Conservation (phyloP, 768 basidiomycete species). For the Collybia nuda region DNA sequence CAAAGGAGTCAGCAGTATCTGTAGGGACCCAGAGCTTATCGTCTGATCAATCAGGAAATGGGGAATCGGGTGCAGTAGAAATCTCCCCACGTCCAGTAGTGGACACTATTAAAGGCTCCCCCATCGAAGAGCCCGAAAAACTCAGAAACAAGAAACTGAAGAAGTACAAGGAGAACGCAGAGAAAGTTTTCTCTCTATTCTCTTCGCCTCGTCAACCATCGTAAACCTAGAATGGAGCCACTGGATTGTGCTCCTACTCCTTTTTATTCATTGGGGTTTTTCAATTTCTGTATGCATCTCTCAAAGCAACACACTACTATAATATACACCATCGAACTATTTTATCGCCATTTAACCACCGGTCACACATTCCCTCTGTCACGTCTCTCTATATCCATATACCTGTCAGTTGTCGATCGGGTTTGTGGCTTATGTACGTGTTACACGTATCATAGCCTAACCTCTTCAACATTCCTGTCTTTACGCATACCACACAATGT, state of each 20-base stretch:
- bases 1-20: conserved; percentile 77
- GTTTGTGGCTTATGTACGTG: conserved; percentile 5
- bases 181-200: conserved; percentile 83
- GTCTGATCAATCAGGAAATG: conserved; percentile 67
- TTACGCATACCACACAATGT: conserved; percentile 20
- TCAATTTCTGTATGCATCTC: conserved; percentile 13
- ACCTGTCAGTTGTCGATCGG: conserved; percentile 6
- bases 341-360: conserved; percentile 25
- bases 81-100: conserved; percentile 2
- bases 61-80: conserved; percentile 31
- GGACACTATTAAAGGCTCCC: conserved; percentile 17
- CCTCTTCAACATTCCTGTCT: conserved; percentile 12
- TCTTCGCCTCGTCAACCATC: conserved; percentile 61
- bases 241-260: conserved; percentile 8
- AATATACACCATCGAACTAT: conserved; percentile 25
- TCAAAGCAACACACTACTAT: conserved; percentile 10
- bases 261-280: conserved; percentile 2
- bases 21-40: conserved; percentile 71
- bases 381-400: conserved; percentile 16
- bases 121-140: conserved; percentile 52
- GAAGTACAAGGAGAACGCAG: conserved; percentile 86
- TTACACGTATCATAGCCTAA: background rate
- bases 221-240: conserved; percentile 10
- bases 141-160: conserved; percentile 74
- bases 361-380: conserved; percentile 14